These are phyloP conservation scores for Fusarium austroafricanum DNA, from an alignment of 2,329 filamentous ascomycete species.

Conservation along the genomic window DNA sequence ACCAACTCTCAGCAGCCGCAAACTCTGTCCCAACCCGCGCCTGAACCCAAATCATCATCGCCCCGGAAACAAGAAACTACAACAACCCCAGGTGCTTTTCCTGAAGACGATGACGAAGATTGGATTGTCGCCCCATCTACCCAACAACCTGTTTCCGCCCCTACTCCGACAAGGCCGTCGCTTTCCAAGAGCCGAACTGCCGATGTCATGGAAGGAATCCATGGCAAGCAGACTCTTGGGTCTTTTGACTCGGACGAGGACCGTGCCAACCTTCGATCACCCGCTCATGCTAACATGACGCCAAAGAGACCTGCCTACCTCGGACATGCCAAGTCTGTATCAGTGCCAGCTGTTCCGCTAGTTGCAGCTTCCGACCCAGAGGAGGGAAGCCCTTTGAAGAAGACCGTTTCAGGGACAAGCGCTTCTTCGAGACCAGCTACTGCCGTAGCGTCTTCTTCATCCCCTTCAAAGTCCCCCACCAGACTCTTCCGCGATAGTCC, in stretches of 20 bases:
- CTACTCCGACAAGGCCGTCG: slow-evolving; percentile 58
- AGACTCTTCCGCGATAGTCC: slow-evolving; percentile 76
- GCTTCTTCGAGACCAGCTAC: slow-evolving; percentile 61
- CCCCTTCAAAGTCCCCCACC: slow-evolving; percentile 68
- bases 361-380: slow-evolving; percentile 25
- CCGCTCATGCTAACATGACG: slow-evolving; percentile 15
- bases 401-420: slow-evolving; percentile 71
- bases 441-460: slow-evolving; percentile 55
- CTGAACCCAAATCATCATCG: slow-evolving; percentile 48
- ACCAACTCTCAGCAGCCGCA: slow-evolving; percentile 48
- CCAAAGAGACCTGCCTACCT: slow-evolving; percentile 37
- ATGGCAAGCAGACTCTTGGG: slow-evolving; percentile 61
- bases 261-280: slow-evolving; percentile 22
- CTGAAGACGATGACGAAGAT: slow-evolving; percentile 65
- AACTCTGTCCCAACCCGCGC: slow-evolving; percentile 44
- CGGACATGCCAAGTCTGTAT: slow-evolving; percentile 69
- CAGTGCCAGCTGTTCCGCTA: slow-evolving; percentile 66
- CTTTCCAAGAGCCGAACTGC: slow-evolving; percentile 71
- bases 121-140: slow-evolving; percentile 69
- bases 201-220: slow-evolving; percentile 69
- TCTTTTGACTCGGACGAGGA: slow-evolving; percentile 50
- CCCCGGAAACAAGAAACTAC: slow-evolving; percentile 49
- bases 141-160: slow-evolving; percentile 43
- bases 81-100: slow-evolving; percentile 70
- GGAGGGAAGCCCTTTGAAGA: slow-evolving; percentile 59